Evolutionary conservation across 495 filamentous ascomycete species (phyloP).

Genomic region (Usnea hakonensis): DNA sequence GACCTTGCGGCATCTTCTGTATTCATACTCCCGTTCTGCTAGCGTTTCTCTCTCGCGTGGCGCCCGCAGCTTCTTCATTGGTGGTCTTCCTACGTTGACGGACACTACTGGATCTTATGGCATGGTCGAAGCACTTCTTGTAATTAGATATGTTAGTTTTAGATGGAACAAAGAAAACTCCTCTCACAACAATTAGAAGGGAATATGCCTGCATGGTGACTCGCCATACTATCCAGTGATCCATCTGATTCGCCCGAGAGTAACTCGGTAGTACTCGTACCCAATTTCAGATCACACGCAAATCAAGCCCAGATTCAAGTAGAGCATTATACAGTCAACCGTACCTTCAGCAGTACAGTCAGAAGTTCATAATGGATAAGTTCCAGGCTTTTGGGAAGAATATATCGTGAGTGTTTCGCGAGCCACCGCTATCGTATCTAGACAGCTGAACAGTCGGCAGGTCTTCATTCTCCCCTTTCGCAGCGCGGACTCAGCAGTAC

Average conservation of each 20-base stretch:
- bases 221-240: not conserved
- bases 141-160: conserved; percentile 21
- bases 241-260: not conserved
- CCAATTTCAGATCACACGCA: not conserved
- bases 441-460: conserved; percentile 15
- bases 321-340: not conserved
- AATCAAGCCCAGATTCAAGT: not conserved
- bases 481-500: conserved; percentile 88
- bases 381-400: conserved; percentile 69
- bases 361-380: conserved; percentile 51
- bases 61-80: conserved; percentile 11
- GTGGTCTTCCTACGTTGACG: conserved; percentile 13
- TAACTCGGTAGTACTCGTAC: not conserved
- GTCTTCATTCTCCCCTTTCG: conserved; percentile 75
- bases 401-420: conserved; percentile 47
- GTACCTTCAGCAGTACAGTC: not conserved
- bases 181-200: conserved; percentile 7
- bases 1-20: conserved; percentile 16
- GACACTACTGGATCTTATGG: conserved; percentile 11
- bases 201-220: not conserved
- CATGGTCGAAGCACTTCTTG: conserved; percentile 18
- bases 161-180: conserved; percentile 17
- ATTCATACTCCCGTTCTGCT: conserved; percentile 17
- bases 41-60: conserved; percentile 8
- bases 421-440: conserved; percentile 11